Percentiles rank a stretch among this genome's conserved stretches.
Conservation (phyloP, 768 basidiomycete species). For the Russula griseocarnosa region DNA sequence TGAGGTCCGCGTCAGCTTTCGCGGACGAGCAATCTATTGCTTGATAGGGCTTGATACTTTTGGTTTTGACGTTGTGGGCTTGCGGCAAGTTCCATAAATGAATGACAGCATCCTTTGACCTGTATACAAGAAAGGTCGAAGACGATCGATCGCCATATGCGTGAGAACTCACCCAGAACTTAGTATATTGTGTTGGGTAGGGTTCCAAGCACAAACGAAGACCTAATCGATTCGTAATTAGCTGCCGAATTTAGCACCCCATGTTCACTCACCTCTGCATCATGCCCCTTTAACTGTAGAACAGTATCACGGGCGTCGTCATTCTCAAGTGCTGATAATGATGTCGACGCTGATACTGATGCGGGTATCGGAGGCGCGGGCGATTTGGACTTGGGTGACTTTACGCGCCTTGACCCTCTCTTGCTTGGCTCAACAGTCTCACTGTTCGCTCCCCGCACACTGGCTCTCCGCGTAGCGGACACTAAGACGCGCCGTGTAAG, state of each 20-base stretch:
- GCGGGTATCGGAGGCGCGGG: not conserved
- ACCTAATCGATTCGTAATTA: conserved; percentile 44
- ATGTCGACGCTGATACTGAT: not conserved
- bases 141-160: not conserved
- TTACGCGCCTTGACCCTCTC: conserved; percentile 15
- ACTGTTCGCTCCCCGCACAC: conserved; percentile 2
- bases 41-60: conserved; percentile 36
- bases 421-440: conserved; percentile 7
- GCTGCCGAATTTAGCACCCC: not conserved
- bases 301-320: conserved; percentile 19
- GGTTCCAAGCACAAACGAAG: conserved; percentile 80
- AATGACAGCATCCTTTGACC: conserved; percentile 73
- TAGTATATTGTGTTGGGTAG: conserved; percentile 51
- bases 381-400: conserved; percentile 26
- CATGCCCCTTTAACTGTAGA: conserved; percentile 44
- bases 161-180: conserved; percentile 61
- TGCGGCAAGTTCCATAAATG: conserved; percentile 67
- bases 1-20: conserved; percentile 57
- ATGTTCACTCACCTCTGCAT: conserved; percentile 31
- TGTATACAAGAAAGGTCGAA: conserved; percentile 29
- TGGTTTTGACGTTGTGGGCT: conserved; percentile 31
- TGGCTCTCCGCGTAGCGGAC: conserved; percentile 3
- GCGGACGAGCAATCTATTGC: conserved; percentile 49
- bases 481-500: conserved; percentile 3
- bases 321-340: not conserved